Conservation (phyloP, 148 eudicot genomes). For the Spergularia bocconei region DNA sequence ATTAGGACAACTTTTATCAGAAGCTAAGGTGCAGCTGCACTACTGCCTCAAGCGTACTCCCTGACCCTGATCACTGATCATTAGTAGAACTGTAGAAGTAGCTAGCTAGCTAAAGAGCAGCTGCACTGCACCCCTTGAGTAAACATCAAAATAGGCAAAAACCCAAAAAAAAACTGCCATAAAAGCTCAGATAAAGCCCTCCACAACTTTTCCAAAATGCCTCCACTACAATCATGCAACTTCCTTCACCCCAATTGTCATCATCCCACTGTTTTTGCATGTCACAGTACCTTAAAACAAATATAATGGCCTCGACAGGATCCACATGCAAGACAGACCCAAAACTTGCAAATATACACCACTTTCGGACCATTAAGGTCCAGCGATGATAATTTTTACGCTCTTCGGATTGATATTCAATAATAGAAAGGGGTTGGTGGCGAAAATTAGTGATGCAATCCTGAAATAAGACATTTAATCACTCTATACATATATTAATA, state of each 20-base stretch:
- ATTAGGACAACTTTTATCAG: not conserved
- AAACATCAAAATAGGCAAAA: conserved; percentile 19
- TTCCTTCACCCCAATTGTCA: not conserved
- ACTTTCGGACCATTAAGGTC: no score
- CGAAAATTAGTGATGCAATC: not conserved
- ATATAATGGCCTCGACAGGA: not conserved
- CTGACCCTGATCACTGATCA: conserved; percentile 16
- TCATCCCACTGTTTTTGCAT: conserved; percentile 11
- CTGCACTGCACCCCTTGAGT: not conserved
- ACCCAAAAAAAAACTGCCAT: conserved; percentile 3
- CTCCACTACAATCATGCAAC: conserved; percentile 3
- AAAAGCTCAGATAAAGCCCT: conserved; percentile 2
- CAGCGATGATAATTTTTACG: no score
- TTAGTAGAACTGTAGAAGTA: not conserved
- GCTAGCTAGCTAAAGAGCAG: not conserved
- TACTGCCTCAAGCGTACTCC: not conserved
- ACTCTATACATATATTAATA: conserved; percentile 9
- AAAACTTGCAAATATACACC: not conserved
- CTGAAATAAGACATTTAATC: not conserved
- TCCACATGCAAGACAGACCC: not conserved
- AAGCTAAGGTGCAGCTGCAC: not conserved
- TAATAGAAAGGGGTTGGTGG: no score
- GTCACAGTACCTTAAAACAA: conserved; percentile 8
- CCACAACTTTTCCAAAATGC: not conserved
- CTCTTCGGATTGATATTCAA: no score